phyloP scores from a whole-genome alignment of 306 rosid species.

The Lathyrus aphaca region DNA sequence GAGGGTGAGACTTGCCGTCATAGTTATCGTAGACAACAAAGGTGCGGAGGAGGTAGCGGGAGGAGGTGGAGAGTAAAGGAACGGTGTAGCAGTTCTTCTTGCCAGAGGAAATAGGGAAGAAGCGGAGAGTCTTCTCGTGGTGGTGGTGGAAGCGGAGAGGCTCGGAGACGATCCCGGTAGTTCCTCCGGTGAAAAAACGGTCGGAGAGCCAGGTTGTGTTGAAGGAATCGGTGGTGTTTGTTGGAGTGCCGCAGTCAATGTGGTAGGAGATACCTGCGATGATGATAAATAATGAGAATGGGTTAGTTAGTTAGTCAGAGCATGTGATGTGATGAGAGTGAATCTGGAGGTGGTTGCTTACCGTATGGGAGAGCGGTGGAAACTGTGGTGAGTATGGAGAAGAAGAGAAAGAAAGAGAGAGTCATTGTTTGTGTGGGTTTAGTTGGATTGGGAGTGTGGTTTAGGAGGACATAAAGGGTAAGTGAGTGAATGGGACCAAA shows the following conservation, averaged over 20 bases:
- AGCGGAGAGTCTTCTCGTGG: conserved; percentile 89
- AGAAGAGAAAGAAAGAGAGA: neutral
- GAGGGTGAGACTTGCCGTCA: conserved; percentile 88
- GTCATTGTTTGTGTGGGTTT: neutral
- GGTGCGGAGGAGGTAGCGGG: conserved; percentile 71
- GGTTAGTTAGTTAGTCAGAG: neutral
- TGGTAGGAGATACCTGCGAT: conserved; percentile 63
- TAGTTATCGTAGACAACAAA: conserved; percentile 92
- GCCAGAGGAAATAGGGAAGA: conserved; percentile 76
- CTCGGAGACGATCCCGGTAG: conserved; percentile 70
- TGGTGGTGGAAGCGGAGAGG: conserved; percentile 67
- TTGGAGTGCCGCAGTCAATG: conserved; percentile 79
- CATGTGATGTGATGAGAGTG: too few relatives aligned
- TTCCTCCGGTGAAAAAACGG: conserved; percentile 84
- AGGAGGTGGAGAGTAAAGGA: conserved; percentile 61
- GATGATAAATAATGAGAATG: neutral
- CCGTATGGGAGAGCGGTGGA: conserved; percentile 24
- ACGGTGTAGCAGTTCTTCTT: conserved; percentile 86
- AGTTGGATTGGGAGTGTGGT: conserved; percentile 8
- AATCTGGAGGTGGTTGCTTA: conserved; percentile 1
- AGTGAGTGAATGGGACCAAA: neutral
- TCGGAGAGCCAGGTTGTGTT: conserved; percentile 76
- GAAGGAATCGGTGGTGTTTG: conserved; percentile 66
- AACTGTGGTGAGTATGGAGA: neutral
- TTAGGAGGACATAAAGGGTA: neutral